phyloP scores from a whole-genome alignment of 2,329 filamentous ascomycete species.

The Coleophoma crateriformis region DNA sequence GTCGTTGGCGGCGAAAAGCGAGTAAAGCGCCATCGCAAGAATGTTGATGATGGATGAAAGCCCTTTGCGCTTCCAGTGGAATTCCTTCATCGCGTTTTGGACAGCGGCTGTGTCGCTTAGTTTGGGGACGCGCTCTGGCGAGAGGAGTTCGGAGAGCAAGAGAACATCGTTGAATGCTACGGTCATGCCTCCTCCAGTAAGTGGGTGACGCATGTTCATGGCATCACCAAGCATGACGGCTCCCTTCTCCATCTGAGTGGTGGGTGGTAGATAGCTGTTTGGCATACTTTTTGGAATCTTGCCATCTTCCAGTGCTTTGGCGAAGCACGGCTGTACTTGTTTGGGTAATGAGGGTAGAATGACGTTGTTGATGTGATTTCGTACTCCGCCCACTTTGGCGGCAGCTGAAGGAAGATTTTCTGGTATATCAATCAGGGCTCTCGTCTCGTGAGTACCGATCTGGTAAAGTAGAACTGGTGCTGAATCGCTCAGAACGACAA shows the following conservation, averaged over 20 bases:
- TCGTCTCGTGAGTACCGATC: conserved; percentile 91
- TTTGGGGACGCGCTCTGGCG: conserved; percentile 60
- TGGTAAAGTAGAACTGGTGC: conserved; percentile 89
- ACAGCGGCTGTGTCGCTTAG: conserved; percentile 65
- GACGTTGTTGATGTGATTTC: conserved; percentile 73
- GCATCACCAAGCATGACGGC: conserved; percentile 86
- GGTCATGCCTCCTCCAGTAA: conserved; percentile 97
- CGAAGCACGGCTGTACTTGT: conserved; percentile 67
- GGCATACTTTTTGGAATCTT: conserved; percentile 82
- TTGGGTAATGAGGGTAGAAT: conserved; percentile 75
- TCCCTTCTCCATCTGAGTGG: conserved; percentile 63
- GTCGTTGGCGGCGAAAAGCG: conserved; percentile 82
- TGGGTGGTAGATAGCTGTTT: conserved; percentile 85
- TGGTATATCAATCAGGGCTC: conserved; percentile 84
- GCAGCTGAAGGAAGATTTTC: conserved; percentile 69
- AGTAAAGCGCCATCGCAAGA: conserved; percentile 90
- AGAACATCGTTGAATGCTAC: conserved; percentile 92
- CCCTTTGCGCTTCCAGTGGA: conserved; percentile 85
- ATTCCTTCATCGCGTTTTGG: conserved; percentile 55
- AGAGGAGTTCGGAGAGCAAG: conserved; percentile 67
- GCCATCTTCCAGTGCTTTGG: conserved; percentile 70
- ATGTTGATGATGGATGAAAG: conserved; percentile 91
- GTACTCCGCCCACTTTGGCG: conserved; percentile 72
- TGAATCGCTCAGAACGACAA: conserved; percentile 77
- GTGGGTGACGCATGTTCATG: conserved; percentile 98